phyloP scores from a whole-genome alignment of 805 yeast species.

The Cephaloascus albidus region DNA sequence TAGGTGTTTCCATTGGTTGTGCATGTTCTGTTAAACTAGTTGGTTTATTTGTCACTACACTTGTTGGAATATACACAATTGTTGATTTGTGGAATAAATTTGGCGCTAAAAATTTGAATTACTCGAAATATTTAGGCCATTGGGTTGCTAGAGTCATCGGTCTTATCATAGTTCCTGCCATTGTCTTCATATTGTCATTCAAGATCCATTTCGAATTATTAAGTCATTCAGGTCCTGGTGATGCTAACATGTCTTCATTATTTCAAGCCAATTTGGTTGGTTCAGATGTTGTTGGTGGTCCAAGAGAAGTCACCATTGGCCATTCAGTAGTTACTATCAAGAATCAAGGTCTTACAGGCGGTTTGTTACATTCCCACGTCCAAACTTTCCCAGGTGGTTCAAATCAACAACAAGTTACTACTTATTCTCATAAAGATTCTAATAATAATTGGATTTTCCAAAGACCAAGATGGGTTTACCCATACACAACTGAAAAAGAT shows the following conservation, averaged over 20 bases:
- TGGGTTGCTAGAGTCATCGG: slow-evolving; percentile 60
- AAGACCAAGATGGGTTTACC: slow-evolving; percentile 29
- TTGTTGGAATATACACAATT: slow-evolving; percentile 85
- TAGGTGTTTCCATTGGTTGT: slow-evolving; percentile 85
- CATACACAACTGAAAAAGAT: slow-evolving; percentile 13
- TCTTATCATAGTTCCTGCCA: slow-evolving; percentile 55
- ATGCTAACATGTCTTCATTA: slow-evolving; percentile 67
- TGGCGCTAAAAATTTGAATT: slow-evolving; percentile 53
- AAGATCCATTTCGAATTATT: slow-evolving; percentile 69
- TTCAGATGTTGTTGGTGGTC: slow-evolving; percentile 52
- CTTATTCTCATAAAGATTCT: slow-evolving; percentile 35
- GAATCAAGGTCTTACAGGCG: slow-evolving; percentile 33
- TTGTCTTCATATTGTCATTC: slow-evolving; percentile 57
- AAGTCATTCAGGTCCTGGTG: slow-evolving; percentile 74
- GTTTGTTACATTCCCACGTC: slow-evolving; percentile 35
- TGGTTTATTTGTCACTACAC: slow-evolving; percentile 80
- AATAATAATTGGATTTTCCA: slow-evolving; percentile 38
- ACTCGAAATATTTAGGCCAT: slow-evolving; percentile 43
- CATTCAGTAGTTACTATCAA: slow-evolving; percentile 30
- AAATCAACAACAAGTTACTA: slow-evolving; percentile 37
- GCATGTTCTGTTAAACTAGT: slow-evolving; percentile 95
- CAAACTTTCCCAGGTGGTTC: slow-evolving; percentile 39
- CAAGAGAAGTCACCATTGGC: slow-evolving; percentile 58
- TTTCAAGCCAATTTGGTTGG: slow-evolving; percentile 73
- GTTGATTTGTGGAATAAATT: slow-evolving; percentile 81